Conservation (phyloP, 208 protist species). For the Leishmania guyanensis region DNA sequence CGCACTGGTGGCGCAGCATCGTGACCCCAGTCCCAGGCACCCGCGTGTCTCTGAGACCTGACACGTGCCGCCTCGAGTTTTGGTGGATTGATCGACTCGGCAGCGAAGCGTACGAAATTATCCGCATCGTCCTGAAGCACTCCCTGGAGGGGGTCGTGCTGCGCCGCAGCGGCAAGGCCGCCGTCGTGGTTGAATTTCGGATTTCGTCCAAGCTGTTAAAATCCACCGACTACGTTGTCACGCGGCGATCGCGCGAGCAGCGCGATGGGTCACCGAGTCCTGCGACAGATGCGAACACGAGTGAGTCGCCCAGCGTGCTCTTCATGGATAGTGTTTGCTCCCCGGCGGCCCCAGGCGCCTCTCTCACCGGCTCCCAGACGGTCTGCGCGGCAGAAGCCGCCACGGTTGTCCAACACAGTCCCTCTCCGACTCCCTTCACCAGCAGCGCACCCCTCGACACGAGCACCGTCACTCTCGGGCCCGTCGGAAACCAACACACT, state of each 20-base stretch:
- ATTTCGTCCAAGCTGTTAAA: slow-evolving; percentile 13
- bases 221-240: slow-evolving; percentile 17
- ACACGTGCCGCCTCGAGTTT: slow-evolving; percentile 24
- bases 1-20: slow-evolving; percentile 40
- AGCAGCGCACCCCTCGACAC: neutral
- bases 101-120: slow-evolving; percentile 30
- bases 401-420: neutral
- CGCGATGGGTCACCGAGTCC: neutral
- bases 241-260: neutral
- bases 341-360: neutral
- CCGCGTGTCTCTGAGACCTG: slow-evolving; percentile 18
- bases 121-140: slow-evolving; percentile 27
- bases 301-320: slow-evolving; percentile 1
- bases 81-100: slow-evolving; percentile 44
- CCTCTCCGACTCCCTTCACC: neutral
- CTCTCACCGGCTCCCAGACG: neutral
- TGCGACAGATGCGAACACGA: neutral
- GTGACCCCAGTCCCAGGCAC: slow-evolving; percentile 22
- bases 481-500: neutral
- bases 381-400: neutral
- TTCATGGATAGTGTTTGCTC: neutral
- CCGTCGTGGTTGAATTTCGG: slow-evolving; percentile 28
- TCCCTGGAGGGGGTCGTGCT: slow-evolving; percentile 20
- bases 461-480: neutral
- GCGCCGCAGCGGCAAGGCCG: slow-evolving; percentile 21